These are phyloP conservation scores for Sordariomycetes sp. DNA, from an alignment of 2,329 filamentous ascomycete genomes.

Conservation along the genomic window DNA sequence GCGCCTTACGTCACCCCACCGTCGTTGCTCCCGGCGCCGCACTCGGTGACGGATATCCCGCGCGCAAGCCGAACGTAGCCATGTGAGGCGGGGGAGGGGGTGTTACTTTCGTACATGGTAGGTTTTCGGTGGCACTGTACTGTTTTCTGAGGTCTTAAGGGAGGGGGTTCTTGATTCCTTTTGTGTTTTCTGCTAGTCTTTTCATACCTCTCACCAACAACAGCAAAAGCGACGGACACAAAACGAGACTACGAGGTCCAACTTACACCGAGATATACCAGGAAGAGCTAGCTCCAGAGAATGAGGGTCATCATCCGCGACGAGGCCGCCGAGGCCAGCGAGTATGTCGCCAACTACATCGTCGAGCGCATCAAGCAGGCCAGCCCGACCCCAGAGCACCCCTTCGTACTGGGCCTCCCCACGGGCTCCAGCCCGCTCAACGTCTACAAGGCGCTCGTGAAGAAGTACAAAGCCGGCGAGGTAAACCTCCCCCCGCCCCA, in stretches of 20 bases:
- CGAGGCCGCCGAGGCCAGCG: constrained; percentile 55
- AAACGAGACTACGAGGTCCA: neutral
- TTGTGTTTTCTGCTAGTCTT: too few relatives aligned
- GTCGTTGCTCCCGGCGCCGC: neutral
- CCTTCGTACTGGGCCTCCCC: constrained; percentile 74
- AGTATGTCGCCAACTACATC: constrained; percentile 74
- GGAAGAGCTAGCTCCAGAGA: constrained; percentile 10
- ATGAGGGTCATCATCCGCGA: constrained; percentile 83
- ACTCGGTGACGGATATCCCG: neutral
- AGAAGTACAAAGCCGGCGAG: constrained; percentile 56
- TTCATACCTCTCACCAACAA: neutral
- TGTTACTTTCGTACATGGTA: neutral
- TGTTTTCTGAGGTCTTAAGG: neutral
- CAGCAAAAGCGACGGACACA: neutral
- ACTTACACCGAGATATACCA: neutral
- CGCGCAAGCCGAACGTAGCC: neutral
- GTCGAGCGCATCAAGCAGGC: constrained; percentile 73
- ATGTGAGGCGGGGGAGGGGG: neutral
- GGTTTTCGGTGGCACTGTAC: neutral
- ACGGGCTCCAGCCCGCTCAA: constrained; percentile 73
- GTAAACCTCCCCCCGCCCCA: constrained; percentile 18
- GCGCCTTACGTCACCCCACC: neutral
- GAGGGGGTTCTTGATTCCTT: neutral
- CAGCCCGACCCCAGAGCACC: constrained; percentile 57
- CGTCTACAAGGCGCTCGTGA: constrained; percentile 68